Evolutionary conservation across 2,329 filamentous ascomycete genomes (phyloP).

Genomic region (Coniochaeta pulveracea): DNA sequence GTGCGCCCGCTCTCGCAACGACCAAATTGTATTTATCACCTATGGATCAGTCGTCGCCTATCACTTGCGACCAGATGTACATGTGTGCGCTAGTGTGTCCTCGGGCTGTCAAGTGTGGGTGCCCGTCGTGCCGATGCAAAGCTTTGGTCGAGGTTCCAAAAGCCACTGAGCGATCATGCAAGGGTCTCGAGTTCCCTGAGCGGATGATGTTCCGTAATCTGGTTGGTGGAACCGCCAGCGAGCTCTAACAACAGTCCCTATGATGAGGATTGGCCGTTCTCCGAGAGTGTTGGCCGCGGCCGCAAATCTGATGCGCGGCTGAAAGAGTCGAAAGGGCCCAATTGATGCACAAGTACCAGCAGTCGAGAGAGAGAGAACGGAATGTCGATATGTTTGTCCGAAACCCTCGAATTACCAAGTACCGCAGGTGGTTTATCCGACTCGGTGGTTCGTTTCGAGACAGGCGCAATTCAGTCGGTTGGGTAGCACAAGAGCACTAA

Average conservation of each 20-base stretch:
- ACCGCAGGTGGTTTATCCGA: background rate
- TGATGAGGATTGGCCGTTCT: background rate
- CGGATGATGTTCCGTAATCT: background rate
- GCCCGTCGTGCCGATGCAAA: background rate
- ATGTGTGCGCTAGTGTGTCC: background rate
- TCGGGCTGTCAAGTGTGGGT: background rate
- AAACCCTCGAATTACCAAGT: slow-evolving; percentile 1
- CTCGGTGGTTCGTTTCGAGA: background rate
- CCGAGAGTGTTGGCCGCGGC: background rate
- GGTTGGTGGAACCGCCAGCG: slow-evolving; percentile 1
- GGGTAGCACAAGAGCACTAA: slow-evolving; percentile 2
- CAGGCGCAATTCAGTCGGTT: background rate
- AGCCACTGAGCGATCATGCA: too few relatives aligned
- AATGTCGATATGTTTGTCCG: slow-evolving; percentile 2
- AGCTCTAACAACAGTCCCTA: background rate
- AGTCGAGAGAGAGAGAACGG: background rate
- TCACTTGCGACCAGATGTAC: background rate
- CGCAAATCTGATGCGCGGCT: background rate
- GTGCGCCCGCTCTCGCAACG: too few relatives aligned
- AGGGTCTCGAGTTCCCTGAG: too few relatives aligned
- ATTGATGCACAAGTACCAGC: too few relatives aligned
- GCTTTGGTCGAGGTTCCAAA: background rate
- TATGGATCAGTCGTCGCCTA: background rate
- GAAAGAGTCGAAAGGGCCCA: too few relatives aligned
- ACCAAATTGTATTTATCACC: too few relatives aligned